Evolutionary conservation across 371 early-diverging fungal species (phyloP).

Genomic region (Zancudomyces culisetae): DNA sequence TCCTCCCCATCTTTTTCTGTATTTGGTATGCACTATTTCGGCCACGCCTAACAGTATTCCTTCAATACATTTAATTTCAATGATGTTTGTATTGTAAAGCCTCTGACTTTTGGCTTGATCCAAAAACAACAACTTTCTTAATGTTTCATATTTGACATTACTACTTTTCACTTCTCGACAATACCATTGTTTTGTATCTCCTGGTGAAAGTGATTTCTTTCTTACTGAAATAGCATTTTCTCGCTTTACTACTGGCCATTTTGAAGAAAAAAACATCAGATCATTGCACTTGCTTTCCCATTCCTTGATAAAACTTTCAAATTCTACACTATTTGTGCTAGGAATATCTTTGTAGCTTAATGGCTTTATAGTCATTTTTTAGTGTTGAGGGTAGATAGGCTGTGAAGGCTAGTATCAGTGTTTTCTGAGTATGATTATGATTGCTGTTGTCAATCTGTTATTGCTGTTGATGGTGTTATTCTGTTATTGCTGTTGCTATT

Average conservation of each 20-base stretch:
- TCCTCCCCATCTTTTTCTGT: conserved; percentile 2
- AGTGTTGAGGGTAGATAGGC: too few species aligned
- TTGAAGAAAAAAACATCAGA: conserved; percentile 16
- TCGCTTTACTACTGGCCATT: conserved; percentile 12
- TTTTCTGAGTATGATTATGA: too few species aligned
- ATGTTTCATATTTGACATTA: not conserved
- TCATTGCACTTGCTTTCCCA: conserved; percentile 23
- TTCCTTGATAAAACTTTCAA: conserved; percentile 16
- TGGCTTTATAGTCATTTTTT: conserved; percentile 14
- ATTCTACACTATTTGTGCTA: conserved; percentile 4
- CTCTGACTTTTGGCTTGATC: not conserved
- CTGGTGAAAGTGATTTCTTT: not conserved
- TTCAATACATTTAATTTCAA: not conserved
- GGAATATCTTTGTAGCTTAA: conserved; percentile 12
- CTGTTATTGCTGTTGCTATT: too few species aligned
- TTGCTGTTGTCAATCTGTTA: too few species aligned
- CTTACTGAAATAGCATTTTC: not conserved
- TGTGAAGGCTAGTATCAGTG: too few species aligned
- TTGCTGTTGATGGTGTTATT: too few species aligned
- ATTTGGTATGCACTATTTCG: not conserved
- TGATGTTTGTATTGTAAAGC: not conserved
- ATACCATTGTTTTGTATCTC: conserved; percentile 2
- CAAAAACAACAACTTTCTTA: not conserved
- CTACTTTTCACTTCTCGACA: not conserved
- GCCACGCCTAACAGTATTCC: not conserved